Conservation (phyloP, 805 yeast species). For the Wickerhamomyces tratensis region DNA sequence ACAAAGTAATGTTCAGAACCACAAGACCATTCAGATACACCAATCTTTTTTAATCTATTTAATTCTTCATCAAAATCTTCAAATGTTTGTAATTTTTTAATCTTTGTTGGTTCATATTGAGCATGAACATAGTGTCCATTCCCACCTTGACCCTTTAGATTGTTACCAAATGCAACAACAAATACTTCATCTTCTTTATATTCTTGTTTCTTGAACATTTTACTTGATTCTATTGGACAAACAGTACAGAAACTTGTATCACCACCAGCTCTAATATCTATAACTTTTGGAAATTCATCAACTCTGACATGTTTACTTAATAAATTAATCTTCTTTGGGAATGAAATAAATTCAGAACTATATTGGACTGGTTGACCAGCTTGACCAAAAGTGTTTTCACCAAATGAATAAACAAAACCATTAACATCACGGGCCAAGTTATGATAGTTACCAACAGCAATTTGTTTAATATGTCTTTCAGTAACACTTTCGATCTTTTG, state of each 20-base stretch:
- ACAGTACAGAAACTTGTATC: slow-evolving; percentile 48
- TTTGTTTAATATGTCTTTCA: slow-evolving; percentile 39
- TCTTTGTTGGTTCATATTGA: slow-evolving; percentile 52
- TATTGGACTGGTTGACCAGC: slow-evolving; percentile 61
- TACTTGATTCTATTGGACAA: slow-evolving; percentile 20
- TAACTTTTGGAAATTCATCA: slow-evolving; percentile 35
- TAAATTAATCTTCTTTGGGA: slow-evolving; percentile 48
- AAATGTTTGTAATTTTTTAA: slow-evolving; percentile 30
- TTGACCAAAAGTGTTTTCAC: slow-evolving; percentile 79
- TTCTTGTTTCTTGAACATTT: slow-evolving; percentile 15
- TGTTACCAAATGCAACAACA: slow-evolving; percentile 69
- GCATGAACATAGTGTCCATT: slow-evolving; percentile 68
- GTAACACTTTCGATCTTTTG: slow-evolving; percentile 10
- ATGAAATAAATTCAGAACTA: slow-evolving; percentile 57
- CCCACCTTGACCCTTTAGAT: slow-evolving; percentile 81
- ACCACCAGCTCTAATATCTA: slow-evolving; percentile 59
- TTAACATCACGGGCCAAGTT: slow-evolving; percentile 55
- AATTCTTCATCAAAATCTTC: slow-evolving; percentile 44
- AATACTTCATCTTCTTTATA: slow-evolving; percentile 20
- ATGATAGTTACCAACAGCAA: slow-evolving; percentile 71
- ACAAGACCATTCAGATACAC: slow-evolving; percentile 41
- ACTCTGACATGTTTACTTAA: slow-evolving; percentile 30
- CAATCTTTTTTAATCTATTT: slow-evolving; percentile 32
- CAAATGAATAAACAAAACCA: slow-evolving; percentile 81
- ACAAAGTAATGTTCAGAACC: slow-evolving; percentile 62